Evolutionary conservation across 441 rosid genomes (phyloP).

Genomic region (Pelargonium citronellum): DNA sequence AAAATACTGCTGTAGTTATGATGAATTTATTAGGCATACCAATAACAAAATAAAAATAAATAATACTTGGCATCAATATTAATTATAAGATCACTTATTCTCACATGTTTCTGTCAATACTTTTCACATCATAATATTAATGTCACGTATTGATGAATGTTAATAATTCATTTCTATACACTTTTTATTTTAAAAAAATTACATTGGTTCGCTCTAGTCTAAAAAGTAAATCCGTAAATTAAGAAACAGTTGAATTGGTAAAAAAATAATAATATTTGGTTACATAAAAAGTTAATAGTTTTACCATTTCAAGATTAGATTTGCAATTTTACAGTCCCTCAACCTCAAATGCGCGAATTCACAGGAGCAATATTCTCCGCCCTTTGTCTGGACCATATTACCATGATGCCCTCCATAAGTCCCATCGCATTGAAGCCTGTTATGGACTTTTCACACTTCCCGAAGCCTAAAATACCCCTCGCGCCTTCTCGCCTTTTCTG

Average conservation of each 20-base stretch:
- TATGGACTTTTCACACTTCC: conserved; percentile 17
- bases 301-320: conserved; percentile 13
- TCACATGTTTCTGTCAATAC: no score
- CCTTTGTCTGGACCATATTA: conserved; percentile 3
- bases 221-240: no score
- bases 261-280: not conserved
- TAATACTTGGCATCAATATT: no score
- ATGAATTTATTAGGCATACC: not conserved
- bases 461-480: conserved; percentile 21
- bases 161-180: no score
- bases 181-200: no score
- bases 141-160: no score
- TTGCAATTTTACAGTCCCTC: not conserved
- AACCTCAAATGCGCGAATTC: not conserved
- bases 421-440: not conserved
- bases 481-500: conserved; percentile 3
- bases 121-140: no score
- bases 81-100: no score
- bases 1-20: not conserved
- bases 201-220: no score
- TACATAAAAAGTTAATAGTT: not conserved
- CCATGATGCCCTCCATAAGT: conserved; percentile 8
- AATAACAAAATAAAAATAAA: not conserved
- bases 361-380: conserved; percentile 15
- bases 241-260: no score